A percentile compares a stretch with the other conserved stretches of the same genome.
Evolutionary conservation across 2,329 filamentous ascomycete genomes (phyloP).

Genomic region (Neurospora sp.): DNA sequence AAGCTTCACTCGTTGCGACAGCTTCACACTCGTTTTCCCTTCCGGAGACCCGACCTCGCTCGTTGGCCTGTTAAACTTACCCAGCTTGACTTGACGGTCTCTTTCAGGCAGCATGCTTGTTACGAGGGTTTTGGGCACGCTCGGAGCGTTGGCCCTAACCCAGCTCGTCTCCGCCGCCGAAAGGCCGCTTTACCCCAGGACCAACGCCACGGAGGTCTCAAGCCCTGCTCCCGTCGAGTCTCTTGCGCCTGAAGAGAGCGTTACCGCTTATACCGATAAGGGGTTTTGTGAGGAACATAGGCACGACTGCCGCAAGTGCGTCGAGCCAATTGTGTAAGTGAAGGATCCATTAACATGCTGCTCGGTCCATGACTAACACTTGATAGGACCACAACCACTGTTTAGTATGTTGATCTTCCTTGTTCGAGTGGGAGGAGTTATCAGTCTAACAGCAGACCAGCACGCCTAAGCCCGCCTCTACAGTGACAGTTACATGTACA

Average conservation of each 20-base stretch:
- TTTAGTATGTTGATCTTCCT: background rate
- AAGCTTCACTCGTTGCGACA: constrained; percentile 12
- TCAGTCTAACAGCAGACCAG: background rate
- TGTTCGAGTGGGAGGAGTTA: background rate
- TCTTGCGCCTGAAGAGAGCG: background rate
- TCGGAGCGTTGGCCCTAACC: constrained; percentile 16
- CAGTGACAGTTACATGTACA: background rate
- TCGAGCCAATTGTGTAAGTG: background rate
- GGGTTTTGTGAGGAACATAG: background rate
- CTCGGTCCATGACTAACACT: background rate
- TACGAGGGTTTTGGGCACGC: constrained; percentile 13
- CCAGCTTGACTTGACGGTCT: constrained; percentile 5
- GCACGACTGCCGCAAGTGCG: background rate
- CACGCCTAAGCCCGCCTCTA: background rate
- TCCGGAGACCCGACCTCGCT: constrained; percentile 6
- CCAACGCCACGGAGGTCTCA: constrained; percentile 9
- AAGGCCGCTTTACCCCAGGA: constrained; percentile 8
- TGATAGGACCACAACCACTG: background rate
- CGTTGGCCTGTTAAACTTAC: constrained; percentile 6
- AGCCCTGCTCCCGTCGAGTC: background rate
- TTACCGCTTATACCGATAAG: background rate
- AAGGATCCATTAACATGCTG: background rate
- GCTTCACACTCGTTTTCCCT: constrained; percentile 12
- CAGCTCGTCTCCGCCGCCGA: constrained; percentile 11
- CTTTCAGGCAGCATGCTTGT: constrained; percentile 10